These are phyloP conservation scores for Hanseniaspora lachancei DNA, from an alignment of 805 yeast genomes.

Conservation along the genomic window DNA sequence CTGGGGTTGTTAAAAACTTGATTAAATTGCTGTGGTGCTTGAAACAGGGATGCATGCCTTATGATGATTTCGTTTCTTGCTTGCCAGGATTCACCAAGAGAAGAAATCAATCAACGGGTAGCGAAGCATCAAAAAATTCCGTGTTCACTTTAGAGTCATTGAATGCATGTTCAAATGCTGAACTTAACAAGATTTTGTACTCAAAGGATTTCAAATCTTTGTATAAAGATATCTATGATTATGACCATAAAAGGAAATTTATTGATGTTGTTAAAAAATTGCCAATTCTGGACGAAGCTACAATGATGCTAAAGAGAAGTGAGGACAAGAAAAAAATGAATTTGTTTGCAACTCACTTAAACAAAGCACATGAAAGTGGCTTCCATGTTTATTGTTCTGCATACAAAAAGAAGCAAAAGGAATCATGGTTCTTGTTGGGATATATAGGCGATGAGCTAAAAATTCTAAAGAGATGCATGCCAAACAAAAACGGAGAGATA, in stretches of 20 bases:
- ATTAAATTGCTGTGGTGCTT: conserved; percentile 69
- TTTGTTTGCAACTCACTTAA: conserved; percentile 43
- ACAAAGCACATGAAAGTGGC: conserved; percentile 35
- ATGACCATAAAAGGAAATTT: conserved; percentile 37
- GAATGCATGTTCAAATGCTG: conserved; percentile 34
- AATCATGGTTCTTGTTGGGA: conserved; percentile 78
- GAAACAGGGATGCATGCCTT: conserved; percentile 81
- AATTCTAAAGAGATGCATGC: conserved; percentile 65
- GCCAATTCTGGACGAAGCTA: conserved; percentile 43
- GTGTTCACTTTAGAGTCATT: conserved; percentile 21
- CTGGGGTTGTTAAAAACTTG: conserved; percentile 46
- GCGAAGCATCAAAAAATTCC: conserved; percentile 10
- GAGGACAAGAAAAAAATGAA: conserved; percentile 25
- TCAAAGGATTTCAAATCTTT: conserved; percentile 13
- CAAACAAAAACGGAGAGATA: conserved; percentile 29
- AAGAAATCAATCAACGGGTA: conserved; percentile 17
- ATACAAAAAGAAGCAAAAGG: conserved; percentile 84
- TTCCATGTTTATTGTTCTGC: conserved; percentile 62
- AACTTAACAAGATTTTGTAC: conserved; percentile 15
- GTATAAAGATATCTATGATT: conserved; percentile 31
- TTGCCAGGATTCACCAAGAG: conserved; percentile 30
- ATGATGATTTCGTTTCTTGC: conserved; percentile 50
- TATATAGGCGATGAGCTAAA: conserved; percentile 39
- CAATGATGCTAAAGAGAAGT: conserved; percentile 27
- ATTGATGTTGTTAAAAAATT: conserved; percentile 39